Conservation (phyloP, 495 filamentous ascomycete species). For the Penicillium tannophilum region DNA sequence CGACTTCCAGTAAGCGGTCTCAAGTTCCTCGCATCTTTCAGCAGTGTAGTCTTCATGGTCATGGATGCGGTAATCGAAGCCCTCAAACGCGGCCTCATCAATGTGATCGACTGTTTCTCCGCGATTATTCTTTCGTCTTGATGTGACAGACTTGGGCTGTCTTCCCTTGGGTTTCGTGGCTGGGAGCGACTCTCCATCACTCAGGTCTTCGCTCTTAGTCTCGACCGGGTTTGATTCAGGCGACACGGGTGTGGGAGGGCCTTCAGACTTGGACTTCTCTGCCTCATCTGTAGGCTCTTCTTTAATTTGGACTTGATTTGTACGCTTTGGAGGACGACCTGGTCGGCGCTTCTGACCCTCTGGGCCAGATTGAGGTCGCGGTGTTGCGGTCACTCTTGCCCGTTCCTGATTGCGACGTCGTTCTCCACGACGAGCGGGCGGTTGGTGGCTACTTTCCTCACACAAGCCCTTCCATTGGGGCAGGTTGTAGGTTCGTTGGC, state of each 20-base stretch:
- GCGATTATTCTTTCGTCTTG: constrained; percentile 79
- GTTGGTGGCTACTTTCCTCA: constrained; percentile 92
- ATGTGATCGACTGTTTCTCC: constrained; percentile 68
- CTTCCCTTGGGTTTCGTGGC: constrained; percentile 50
- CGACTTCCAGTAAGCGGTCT: constrained; percentile 93
- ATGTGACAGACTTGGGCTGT: constrained; percentile 61
- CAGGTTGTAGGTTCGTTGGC: constrained; percentile 92
- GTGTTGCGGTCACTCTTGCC: constrained; percentile 40
- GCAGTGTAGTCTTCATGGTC: constrained; percentile 81
- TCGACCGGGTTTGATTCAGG: constrained; percentile 51
- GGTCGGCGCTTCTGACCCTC: constrained; percentile 49
- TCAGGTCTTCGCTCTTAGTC: constrained; percentile 50
- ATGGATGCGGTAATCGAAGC: constrained; percentile 85
- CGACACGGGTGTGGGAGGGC: constrained; percentile 56
- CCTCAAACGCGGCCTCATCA: constrained; percentile 83
- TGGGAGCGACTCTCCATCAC: constrained; percentile 53
- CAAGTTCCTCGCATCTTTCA: constrained; percentile 90
- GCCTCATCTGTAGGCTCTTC: constrained; percentile 51
- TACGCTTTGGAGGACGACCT: constrained; percentile 47
- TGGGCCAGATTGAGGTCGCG: constrained; percentile 37
- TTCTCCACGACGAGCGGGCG: constrained; percentile 91
- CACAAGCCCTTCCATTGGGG: constrained; percentile 93
- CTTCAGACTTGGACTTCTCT: constrained; percentile 44
- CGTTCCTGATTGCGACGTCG: constrained; percentile 75
- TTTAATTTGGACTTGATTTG: constrained; percentile 46